Evolutionary conservation across 106 monocot genomes (phyloP), one percentile per base, ranked within the genome.

Genomic region (Acorus gramineus): DNA sequence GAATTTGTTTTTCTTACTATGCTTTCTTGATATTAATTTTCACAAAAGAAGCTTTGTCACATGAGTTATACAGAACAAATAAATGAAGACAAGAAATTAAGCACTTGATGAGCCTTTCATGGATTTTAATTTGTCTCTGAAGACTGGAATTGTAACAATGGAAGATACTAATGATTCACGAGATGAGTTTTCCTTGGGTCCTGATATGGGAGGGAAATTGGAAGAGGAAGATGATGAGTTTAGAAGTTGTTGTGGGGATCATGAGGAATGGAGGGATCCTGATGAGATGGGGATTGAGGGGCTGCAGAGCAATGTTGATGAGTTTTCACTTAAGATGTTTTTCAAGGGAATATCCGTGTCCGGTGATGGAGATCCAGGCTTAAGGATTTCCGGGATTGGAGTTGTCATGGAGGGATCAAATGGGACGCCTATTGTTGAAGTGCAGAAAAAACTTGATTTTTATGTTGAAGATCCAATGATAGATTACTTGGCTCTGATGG

Each of bases 381-480:
- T 62, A 14, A 81, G 71, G 45, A 59, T 76, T 61, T 87, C 95
- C 43, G 95, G 90, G 64, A 87, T 96, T 59, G 90, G 87, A 14
- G 85, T 87, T 4, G 71, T 96, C 11, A 81, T 87, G 84, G 90
- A 96, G 50, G 76, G 77, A 57, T 67, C 78, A 8, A 50, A 48
- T 43, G 88, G 85, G 13, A 51, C 64, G 5, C 74, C 90, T 28
- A 53, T 77, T 43, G 28, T 96, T 62, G 65, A 77, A 54, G 82
- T 96, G 12, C 90, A 96, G 85, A 96, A 96, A 69, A 96, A 85
- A 67, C 71, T 96, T 46, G 90, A 96, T 67, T 90, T 96, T 48
- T 79, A 74, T 72, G 90, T 90, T 14, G 81, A 90, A 46, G 87
- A 74, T 55, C 63, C 67, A 5, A 77, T 87, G 44, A 87, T 82